These are phyloP conservation scores for Penicillium brasilianum DNA, from an alignment of 2,329 filamentous ascomycete species.

Conservation along the genomic window DNA sequence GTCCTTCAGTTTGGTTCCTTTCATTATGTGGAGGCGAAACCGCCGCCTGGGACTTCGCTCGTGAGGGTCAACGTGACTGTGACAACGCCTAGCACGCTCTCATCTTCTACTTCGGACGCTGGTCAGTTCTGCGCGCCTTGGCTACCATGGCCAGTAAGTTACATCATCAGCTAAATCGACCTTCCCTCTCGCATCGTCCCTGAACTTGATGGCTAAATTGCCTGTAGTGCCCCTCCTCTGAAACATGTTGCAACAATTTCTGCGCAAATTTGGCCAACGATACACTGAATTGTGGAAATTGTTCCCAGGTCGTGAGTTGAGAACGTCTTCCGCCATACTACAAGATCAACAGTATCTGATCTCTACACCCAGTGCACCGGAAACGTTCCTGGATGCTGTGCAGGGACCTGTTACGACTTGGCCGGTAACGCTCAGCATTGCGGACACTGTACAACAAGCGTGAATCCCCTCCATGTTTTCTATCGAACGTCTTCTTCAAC, in stretches of 20 bases:
- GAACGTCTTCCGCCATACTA: background rate
- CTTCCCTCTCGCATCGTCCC: background rate
- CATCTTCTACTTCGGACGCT: slow-evolving; percentile 1
- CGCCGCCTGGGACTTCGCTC: background rate
- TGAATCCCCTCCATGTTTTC: background rate
- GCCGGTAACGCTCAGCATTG: slow-evolving; percentile 3
- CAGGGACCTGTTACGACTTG: slow-evolving; percentile 16
- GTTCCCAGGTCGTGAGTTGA: slow-evolving; percentile 11
- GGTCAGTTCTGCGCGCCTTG: slow-evolving; percentile 13
- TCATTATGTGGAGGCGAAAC: slow-evolving; percentile 12
- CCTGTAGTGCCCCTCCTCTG: slow-evolving; percentile 12
- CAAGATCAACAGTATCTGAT: background rate
- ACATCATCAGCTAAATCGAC: background rate
- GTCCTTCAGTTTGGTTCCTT: background rate
- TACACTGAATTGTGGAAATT: slow-evolving; percentile 17
- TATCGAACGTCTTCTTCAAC: background rate
- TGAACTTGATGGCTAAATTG: background rate
- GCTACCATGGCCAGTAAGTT: slow-evolving; percentile 19
- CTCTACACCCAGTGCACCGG: slow-evolving; percentile 11
- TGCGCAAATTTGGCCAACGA: slow-evolving; percentile 13
- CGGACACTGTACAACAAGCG: background rate
- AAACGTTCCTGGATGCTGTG: slow-evolving; percentile 20
- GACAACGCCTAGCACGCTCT: slow-evolving; percentile 5
- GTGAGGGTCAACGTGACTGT: slow-evolving; percentile 7
- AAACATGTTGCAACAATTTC: slow-evolving; percentile 21